These are phyloP conservation scores for Leucocoprinus birnbaumii DNA, from an alignment of 768 basidiomycete genomes.

Conservation along the genomic window DNA sequence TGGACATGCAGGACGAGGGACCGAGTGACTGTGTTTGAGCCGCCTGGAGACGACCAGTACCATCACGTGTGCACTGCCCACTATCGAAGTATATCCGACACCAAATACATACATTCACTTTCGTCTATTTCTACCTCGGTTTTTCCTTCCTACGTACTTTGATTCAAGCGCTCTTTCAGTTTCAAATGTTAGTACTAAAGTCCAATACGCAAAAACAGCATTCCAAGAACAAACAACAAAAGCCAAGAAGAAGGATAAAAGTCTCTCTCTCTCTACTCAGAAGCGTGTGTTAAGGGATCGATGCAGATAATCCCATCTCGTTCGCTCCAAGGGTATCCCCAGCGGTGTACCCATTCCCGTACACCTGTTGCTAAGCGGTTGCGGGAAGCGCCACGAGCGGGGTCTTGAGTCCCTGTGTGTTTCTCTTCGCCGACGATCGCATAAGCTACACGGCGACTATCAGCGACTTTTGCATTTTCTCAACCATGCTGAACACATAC, in stretches of 20 bases:
- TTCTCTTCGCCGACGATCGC: slow-evolving; percentile 94
- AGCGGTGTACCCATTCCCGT: slow-evolving; percentile 87
- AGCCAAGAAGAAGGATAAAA: not conserved
- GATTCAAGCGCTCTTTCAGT: not conserved
- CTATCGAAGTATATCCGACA: slow-evolving; percentile 2
- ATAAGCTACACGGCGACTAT: slow-evolving; percentile 52
- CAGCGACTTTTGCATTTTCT: slow-evolving; percentile 5
- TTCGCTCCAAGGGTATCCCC: slow-evolving; percentile 97
- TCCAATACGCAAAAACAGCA: not conserved
- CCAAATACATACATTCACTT: not conserved
- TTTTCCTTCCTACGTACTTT: not conserved
- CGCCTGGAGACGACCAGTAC: slow-evolving; percentile 1
- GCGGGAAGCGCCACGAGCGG: slow-evolving; percentile 76
- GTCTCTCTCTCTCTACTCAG: slow-evolving; percentile 39
- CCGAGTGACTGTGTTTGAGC: not conserved
- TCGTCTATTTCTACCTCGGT: not conserved
- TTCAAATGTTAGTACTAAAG: not conserved
- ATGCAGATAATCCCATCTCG: slow-evolving; percentile 88
- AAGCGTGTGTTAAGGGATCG: slow-evolving; percentile 75
- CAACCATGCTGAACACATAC: slow-evolving; percentile 35
- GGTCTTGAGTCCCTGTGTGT: slow-evolving; percentile 91
- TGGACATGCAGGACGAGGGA: not conserved
- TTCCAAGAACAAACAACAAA: not conserved
- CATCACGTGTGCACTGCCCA: slow-evolving; percentile 9
- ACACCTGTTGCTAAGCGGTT: slow-evolving; percentile 83